Evolutionary conservation across 2,329 filamentous ascomycete genomes (phyloP).

Genomic region (Tolypocladium sp.): DNA sequence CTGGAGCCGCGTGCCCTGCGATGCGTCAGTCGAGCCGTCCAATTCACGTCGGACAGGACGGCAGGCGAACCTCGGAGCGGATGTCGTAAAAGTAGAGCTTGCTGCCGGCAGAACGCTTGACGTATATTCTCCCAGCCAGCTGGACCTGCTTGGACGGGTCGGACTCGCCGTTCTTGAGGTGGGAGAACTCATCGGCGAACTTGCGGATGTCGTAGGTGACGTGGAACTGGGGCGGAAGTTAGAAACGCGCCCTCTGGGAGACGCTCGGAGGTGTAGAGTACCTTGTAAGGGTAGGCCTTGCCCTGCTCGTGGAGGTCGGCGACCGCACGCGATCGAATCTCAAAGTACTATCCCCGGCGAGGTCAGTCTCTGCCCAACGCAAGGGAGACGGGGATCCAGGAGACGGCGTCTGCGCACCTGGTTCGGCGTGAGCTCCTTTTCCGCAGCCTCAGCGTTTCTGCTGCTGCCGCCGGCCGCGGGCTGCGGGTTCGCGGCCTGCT

Average conservation of each 20-base stretch:
- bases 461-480: conserved; percentile 47
- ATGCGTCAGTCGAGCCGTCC: not conserved
- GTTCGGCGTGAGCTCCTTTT: conserved; percentile 48
- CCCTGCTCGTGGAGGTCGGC: conserved; percentile 30
- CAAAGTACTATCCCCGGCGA: conserved; percentile 58
- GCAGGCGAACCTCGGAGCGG: conserved; percentile 22
- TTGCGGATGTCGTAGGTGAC: conserved; percentile 74
- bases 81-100: conserved; percentile 88
- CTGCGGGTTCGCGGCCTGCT: conserved; percentile 67
- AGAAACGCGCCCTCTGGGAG: not conserved
- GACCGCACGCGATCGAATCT: conserved; percentile 81
- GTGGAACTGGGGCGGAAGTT: conserved; percentile 50
- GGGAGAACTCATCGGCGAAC: conserved; percentile 68
- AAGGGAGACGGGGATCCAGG: not conserved
- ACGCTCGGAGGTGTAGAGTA: conserved; percentile 4
- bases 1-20: conserved; percentile 61
- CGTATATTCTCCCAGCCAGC: conserved; percentile 81
- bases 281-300: conserved; percentile 71
- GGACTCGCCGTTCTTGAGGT: conserved; percentile 81
- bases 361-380: not conserved
- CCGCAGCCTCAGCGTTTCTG: conserved; percentile 51
- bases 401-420: conserved; percentile 22
- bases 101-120: conserved; percentile 69
- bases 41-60: too few relatives aligned
- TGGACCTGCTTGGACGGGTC: conserved; percentile 66